These are phyloP conservation scores for Excoecaria cochinchinensis DNA, from an alignment of 345 rosid species.

Conservation along the genomic window DNA sequence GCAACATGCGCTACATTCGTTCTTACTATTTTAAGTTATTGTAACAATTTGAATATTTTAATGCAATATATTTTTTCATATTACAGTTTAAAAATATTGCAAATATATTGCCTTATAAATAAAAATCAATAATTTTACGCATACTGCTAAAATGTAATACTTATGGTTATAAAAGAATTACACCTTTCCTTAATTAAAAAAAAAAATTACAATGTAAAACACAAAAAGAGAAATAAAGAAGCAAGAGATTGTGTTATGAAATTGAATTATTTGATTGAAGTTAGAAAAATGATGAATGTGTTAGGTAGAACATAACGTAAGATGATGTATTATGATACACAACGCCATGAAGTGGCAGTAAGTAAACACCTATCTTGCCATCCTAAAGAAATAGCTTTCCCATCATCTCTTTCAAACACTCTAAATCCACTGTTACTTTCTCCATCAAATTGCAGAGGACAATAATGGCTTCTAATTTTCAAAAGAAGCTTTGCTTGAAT, in stretches of 20 bases:
- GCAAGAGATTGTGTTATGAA: neutral
- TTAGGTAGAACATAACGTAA: conserved; percentile 11
- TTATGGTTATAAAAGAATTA: neutral
- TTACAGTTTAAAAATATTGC: too few relatives aligned
- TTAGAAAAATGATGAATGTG: conserved; percentile 24
- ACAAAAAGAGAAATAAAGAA: neutral
- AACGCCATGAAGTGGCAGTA: conserved; percentile 62
- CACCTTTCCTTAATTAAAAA: neutral
- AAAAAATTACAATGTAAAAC: neutral
- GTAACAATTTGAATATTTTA: too few relatives aligned
- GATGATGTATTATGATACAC: conserved; percentile 29
- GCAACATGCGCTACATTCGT: too few relatives aligned
- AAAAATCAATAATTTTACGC: too few relatives aligned
- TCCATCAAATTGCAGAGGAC: conserved; percentile 49
- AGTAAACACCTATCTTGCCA: conserved; percentile 67
- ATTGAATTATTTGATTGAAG: conserved; percentile 15
- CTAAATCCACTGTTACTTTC: conserved; percentile 46
- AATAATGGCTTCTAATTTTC: conserved; percentile 48
- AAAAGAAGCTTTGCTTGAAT: conserved; percentile 65
- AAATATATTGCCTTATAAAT: too few relatives aligned
- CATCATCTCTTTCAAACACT: conserved; percentile 54
- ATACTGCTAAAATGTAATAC: too few relatives aligned
- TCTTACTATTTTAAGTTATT: too few relatives aligned
- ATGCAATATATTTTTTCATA: too few relatives aligned
- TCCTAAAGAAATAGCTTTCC: conserved; percentile 48